Conservation (phyloP, 1,139 yeast genomes). For the Wickerhamiella infanticola region DNA sequence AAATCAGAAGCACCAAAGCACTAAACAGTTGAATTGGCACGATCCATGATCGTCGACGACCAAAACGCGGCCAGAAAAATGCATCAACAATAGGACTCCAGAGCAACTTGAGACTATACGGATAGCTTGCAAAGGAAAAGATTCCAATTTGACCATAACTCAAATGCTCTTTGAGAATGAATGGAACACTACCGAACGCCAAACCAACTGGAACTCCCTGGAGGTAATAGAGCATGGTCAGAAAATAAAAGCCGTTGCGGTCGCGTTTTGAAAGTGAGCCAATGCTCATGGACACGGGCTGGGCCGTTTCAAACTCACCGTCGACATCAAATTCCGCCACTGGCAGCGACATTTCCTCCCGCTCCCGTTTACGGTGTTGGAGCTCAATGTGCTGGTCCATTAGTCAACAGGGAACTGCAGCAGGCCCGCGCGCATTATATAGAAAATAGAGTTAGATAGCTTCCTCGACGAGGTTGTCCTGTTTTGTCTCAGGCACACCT, state of each 20-base stretch:
- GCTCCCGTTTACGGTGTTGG: background rate
- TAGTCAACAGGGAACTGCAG: background rate
- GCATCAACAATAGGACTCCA: constrained; percentile 98
- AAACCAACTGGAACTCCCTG: constrained; percentile 96
- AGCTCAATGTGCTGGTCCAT: background rate
- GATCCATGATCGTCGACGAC: constrained; percentile 88
- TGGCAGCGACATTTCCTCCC: background rate
- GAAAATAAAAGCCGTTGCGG: constrained; percentile 50
- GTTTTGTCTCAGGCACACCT: constrained; percentile 4
- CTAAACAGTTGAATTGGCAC: constrained; percentile 76
- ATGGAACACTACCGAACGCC: constrained; percentile 94
- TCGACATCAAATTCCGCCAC: constrained; percentile 6
- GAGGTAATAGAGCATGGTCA: constrained; percentile 58
- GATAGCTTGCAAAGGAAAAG: constrained; percentile 84
- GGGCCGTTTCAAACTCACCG: background rate
- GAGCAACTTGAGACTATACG: constrained; percentile 75
- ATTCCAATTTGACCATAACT: constrained; percentile 85
- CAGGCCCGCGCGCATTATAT: no score
- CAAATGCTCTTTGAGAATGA: constrained; percentile 62
- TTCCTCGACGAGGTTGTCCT: background rate
- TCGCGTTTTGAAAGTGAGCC: constrained; percentile 19
- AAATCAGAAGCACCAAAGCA: constrained; percentile 45
- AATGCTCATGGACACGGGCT: constrained; percentile 8
- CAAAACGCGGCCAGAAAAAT: constrained; percentile 46
- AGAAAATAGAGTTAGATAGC: background rate